Evolutionary conservation across 1,284 basidiomycete species (phyloP).

Genomic region (Apiotrichum veenhuisii): DNA sequence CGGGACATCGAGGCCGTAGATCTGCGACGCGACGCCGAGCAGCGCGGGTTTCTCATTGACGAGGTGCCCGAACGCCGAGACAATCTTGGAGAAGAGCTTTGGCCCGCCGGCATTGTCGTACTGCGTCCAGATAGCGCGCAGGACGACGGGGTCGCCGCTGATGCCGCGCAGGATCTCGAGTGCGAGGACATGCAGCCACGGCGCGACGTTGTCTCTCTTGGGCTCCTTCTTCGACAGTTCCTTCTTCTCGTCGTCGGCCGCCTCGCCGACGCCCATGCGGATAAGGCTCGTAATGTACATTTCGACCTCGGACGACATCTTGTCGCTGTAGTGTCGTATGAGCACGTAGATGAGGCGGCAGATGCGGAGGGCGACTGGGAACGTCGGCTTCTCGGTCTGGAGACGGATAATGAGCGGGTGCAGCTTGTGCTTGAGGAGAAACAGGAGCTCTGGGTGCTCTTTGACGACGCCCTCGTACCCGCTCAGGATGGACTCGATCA

Average conservation of each 20-base stretch:
- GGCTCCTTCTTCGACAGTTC: slow-evolving; percentile 22
- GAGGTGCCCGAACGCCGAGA: slow-evolving; percentile 74
- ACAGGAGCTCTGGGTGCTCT: slow-evolving; percentile 77
- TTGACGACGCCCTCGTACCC: slow-evolving; percentile 88
- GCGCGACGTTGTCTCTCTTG: slow-evolving; percentile 48
- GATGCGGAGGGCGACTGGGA: slow-evolving; percentile 83
- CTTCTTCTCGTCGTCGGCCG: slow-evolving; percentile 33
- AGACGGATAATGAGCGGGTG: slow-evolving; percentile 84
- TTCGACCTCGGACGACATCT: slow-evolving; percentile 75
- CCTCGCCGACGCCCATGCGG: slow-evolving; percentile 68
- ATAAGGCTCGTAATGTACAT: slow-evolving; percentile 80
- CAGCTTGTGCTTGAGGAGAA: slow-evolving; percentile 79
- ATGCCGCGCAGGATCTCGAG: slow-evolving; percentile 88
- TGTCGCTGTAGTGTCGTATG: slow-evolving; percentile 81
- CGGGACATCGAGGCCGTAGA: slow-evolving; percentile 69
- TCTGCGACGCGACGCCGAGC: slow-evolving; percentile 72
- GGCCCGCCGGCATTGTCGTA: slow-evolving; percentile 63
- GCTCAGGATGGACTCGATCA: slow-evolving; percentile 93
- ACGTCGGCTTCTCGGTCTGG: slow-evolving; percentile 74
- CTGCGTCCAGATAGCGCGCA: slow-evolving; percentile 72
- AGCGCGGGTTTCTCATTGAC: slow-evolving; percentile 80
- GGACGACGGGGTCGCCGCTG: slow-evolving; percentile 75
- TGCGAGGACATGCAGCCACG: slow-evolving; percentile 83
- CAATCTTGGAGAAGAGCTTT: slow-evolving; percentile 72
- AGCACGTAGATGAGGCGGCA: slow-evolving; percentile 90